Evolutionary conservation across 139 green algal genomes (phyloP), one percentile per base, ranked within the genome.

Genomic region (Tetratostichococcus sp.): DNA sequence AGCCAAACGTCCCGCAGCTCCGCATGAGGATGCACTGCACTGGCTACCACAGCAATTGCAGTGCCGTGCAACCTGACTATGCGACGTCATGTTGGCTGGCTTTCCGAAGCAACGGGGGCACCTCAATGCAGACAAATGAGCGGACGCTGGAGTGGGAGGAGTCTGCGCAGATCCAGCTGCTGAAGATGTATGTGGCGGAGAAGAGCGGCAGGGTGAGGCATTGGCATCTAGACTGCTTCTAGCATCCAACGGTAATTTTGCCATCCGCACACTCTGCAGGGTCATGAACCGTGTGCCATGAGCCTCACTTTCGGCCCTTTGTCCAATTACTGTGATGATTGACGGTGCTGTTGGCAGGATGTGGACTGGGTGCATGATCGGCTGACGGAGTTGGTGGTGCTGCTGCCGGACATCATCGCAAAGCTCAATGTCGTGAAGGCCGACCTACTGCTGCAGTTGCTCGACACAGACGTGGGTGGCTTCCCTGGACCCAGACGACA

Each of bases 341-440:
- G n/a, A n/a, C n/a, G 39, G 39, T 50, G 6, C 39, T 33, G 62
- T 19, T 66, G 19, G 58, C 69, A 74, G 69, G 35, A 34, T 11
- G 30, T 33, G 1, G 69, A 66, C 6, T 33, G 39, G 33, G 71
- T 75, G 28, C 4, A 69, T 22, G 19, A 43, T 4, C 5, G 50
- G 30, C 43, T 75, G 26, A 21, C 22, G 6, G 43, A 69, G 30
- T 30, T 75, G 30, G 28, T 35, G 14, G 26, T 43, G 1, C 28
- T 75, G 6, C 17, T 75, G 34, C 71, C 71, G 28, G 71, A 75
- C 50, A 39, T 75, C 23, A 23, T 69, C 5, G 71, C 32, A 22
- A 75, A 75, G 50, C 43, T 75, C 28, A 11, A 50, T 4, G 3
- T 6, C 11, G 65, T 69, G 30, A 30, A 32, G 50, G 28, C 71